Evolutionary conservation across 1,284 basidiomycete species (phyloP).

Genomic region (Ustilago loliicola): DNA sequence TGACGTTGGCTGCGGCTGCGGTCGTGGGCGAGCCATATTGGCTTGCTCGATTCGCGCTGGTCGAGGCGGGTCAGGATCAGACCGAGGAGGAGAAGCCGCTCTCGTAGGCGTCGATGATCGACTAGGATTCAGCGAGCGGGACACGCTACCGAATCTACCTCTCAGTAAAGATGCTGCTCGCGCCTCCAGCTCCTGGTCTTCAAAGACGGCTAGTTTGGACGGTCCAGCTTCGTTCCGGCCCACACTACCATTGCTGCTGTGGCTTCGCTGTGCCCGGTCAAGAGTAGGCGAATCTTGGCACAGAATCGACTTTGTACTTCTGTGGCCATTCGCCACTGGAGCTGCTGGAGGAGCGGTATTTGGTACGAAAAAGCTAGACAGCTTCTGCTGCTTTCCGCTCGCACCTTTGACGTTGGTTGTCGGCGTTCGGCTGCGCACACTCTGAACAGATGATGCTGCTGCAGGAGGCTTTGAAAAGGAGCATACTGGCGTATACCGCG

Average conservation of each 20-base stretch:
- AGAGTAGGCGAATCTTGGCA: conserved; percentile 23
- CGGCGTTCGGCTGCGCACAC: conserved; percentile 7
- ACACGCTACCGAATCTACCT: conserved; percentile 39
- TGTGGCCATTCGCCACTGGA: background rate
- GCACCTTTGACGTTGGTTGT: conserved; percentile 1
- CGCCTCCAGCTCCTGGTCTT: conserved; percentile 37
- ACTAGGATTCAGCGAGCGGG: conserved; percentile 30
- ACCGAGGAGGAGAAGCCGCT: conserved; percentile 2
- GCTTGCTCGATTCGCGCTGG: background rate
- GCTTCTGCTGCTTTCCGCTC: conserved; percentile 26
- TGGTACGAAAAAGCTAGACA: conserved; percentile 40
- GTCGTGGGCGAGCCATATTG: background rate
- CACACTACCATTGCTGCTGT: background rate
- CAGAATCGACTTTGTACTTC: background rate
- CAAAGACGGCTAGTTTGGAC: conserved; percentile 5
- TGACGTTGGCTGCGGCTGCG: background rate
- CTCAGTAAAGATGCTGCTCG: conserved; percentile 33
- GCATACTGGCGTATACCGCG: conserved; percentile 6
- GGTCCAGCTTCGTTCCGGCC: background rate
- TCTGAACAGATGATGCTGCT: background rate
- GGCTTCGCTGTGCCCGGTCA: conserved; percentile 4
- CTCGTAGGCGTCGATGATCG: conserved; percentile 19
- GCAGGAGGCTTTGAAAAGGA: conserved; percentile 1
- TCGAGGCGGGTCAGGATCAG: background rate
- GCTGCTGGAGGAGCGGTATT: conserved; percentile 31